A percentile compares a stretch with the other conserved stretches of the same genome.
Conservation (phyloP, 78 protist genomes). For the Polysphondylium violaceum region DNA sequence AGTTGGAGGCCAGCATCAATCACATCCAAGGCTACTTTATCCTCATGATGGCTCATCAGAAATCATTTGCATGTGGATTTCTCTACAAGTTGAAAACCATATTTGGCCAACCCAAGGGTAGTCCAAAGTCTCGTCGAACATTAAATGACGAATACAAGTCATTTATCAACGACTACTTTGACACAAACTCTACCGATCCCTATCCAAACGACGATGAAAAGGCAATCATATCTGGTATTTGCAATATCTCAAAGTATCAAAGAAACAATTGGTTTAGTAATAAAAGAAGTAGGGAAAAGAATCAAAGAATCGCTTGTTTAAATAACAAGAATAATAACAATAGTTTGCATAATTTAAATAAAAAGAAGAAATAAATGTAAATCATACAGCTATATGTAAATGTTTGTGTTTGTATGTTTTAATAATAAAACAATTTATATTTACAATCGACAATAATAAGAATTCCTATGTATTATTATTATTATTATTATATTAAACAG, state of each 20-base stretch:
- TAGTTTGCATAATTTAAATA: too few relatives aligned
- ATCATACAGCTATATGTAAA: too few relatives aligned
- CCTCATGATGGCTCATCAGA: constrained; percentile 3
- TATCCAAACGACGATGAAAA: constrained; percentile 53
- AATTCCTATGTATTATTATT: too few relatives aligned
- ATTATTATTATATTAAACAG: not conserved
- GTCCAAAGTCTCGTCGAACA: constrained; percentile 27
- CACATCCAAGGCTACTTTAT: not conserved
- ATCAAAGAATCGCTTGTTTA: constrained; percentile 1
- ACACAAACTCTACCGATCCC: constrained; percentile 11
- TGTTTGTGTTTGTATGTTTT: too few relatives aligned
- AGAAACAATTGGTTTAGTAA: constrained; percentile 21
- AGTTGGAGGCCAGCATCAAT: not conserved
- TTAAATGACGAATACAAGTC: constrained; percentile 3
- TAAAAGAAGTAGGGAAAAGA: constrained; percentile 21
- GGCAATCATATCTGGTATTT: not conserved
- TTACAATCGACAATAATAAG: too few relatives aligned
- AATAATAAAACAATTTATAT: too few relatives aligned
- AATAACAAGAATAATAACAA: too few relatives aligned
- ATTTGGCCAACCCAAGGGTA: not conserved
- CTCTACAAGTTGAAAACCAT: constrained; percentile 12
- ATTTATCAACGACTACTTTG: not conserved
- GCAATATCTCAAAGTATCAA: constrained; percentile 49
- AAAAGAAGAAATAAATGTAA: too few relatives aligned
- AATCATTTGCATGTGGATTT: constrained; percentile 23